Evolutionary conservation across 805 yeast species (phyloP).

Genomic region (Kregervanrija pseudodelftensis): DNA sequence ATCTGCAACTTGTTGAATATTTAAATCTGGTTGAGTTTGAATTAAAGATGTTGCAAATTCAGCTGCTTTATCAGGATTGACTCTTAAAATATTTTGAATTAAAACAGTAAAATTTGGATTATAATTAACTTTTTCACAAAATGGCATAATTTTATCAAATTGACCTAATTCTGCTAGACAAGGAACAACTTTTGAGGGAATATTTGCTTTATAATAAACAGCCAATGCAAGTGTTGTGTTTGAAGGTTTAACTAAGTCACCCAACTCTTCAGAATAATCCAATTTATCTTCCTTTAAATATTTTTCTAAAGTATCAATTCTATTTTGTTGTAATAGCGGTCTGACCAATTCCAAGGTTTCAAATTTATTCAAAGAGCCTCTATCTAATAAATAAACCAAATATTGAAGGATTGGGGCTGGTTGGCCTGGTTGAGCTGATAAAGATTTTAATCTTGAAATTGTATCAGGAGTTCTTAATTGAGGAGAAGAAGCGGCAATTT

Average conservation of each 20-base stretch:
- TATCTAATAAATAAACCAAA: conserved; percentile 83
- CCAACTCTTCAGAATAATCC: conserved; percentile 93
- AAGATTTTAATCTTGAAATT: conserved; percentile 81
- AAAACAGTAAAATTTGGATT: conserved; percentile 85
- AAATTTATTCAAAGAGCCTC: conserved; percentile 84
- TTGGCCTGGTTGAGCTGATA: conserved; percentile 90
- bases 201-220: conserved; percentile 77
- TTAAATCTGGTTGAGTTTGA: conserved; percentile 55
- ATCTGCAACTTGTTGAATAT: conserved; percentile 84
- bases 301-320: conserved; percentile 88
- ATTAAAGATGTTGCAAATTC: conserved; percentile 90
- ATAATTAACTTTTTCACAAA: conserved; percentile 82
- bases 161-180: conserved; percentile 93
- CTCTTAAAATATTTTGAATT: conserved; percentile 83
- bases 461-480: conserved; percentile 92
- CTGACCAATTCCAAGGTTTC: conserved; percentile 93
- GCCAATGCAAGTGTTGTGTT: conserved; percentile 85
- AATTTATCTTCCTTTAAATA: conserved; percentile 95
- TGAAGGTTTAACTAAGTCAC: conserved; percentile 87
- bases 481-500: conserved; percentile 92
- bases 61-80: conserved; percentile 96
- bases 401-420: conserved; percentile 92
- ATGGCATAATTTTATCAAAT: conserved; percentile 92
- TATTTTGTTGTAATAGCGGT: conserved; percentile 92
- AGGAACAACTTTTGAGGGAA: conserved; percentile 83